phyloP scores from a whole-genome alignment of 768 basidiomycete species.

The Suillus weaverae region DNA sequence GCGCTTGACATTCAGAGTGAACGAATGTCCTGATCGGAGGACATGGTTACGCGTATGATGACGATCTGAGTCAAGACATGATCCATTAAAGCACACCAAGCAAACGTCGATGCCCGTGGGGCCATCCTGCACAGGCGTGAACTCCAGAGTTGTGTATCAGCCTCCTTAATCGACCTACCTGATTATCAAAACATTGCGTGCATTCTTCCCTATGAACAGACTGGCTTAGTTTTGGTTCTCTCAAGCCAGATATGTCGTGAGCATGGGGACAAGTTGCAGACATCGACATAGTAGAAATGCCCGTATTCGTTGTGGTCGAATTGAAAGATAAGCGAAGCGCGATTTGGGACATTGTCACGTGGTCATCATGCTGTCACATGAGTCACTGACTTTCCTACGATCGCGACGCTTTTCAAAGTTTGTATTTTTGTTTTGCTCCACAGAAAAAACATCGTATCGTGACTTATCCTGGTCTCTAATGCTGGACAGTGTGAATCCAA shows the following conservation, averaged over 20 bases:
- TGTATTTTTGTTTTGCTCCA: neutral
- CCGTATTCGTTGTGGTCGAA: constrained; percentile 1
- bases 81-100: constrained; percentile 92
- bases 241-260: constrained; percentile 45
- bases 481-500: neutral
- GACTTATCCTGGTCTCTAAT: neutral
- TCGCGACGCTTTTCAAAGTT: neutral
- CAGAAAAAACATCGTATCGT: neutral
- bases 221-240: constrained; percentile 63
- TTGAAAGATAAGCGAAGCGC: neutral
- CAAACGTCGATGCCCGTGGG: constrained; percentile 86
- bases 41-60: constrained; percentile 77
- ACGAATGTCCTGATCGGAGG: constrained; percentile 67
- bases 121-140: constrained; percentile 51
- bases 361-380: neutral
- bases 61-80: constrained; percentile 61
- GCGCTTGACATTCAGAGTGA: constrained; percentile 81
- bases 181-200: constrained; percentile 95
- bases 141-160: neutral
- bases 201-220: constrained; percentile 91
- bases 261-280: constrained; percentile 52
- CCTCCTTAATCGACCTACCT: constrained; percentile 47
- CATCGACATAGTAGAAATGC: constrained; percentile 18
- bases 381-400: neutral
- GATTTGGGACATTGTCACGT: neutral